Evolutionary conservation across 2,329 filamentous ascomycete genomes (phyloP).

Genomic region (Colletotrichum abscissum): DNA sequence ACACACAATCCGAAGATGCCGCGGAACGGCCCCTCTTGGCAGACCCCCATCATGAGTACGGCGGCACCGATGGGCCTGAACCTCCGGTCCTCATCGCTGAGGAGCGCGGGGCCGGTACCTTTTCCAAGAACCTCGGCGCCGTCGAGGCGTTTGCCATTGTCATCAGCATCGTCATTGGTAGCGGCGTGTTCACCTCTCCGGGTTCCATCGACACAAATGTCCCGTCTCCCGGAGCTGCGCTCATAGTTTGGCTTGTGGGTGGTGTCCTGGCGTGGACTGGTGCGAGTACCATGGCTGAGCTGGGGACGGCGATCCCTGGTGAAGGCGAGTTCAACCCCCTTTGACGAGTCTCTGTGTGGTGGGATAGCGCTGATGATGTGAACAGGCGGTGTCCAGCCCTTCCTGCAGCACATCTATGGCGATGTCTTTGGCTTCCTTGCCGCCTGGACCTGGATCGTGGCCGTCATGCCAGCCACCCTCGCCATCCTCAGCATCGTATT

Average conservation of each 20-base stretch:
- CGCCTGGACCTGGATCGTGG: constrained; percentile 74
- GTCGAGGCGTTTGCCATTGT: constrained; percentile 68
- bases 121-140: constrained; percentile 57
- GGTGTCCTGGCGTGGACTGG: constrained; percentile 74
- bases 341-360: constrained; percentile 17
- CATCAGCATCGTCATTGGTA: constrained; percentile 73
- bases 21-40: constrained; percentile 26
- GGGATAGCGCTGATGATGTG: background rate
- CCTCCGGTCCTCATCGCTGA: constrained; percentile 19
- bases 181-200: constrained; percentile 73
- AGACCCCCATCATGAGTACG: constrained; percentile 25
- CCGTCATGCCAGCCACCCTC: constrained; percentile 72
- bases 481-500: constrained; percentile 75
- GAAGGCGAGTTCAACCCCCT: constrained; percentile 56
- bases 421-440: constrained; percentile 71
- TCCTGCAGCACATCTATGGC: constrained; percentile 70
- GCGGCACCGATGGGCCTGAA: constrained; percentile 14
- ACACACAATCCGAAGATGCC: constrained; percentile 9
- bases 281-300: constrained; percentile 70
- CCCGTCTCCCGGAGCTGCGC: constrained; percentile 67
- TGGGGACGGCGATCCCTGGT: constrained; percentile 71
- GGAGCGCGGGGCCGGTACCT: constrained; percentile 41
- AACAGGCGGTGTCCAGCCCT: constrained; percentile 69
- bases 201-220: constrained; percentile 73
- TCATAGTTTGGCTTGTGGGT: constrained; percentile 71